A percentile compares a stretch with the other conserved stretches of the same genome.
These are phyloP conservation scores for Penicillium maclennaniae DNA, from an alignment of 495 filamentous ascomycete genomes.

Conservation along the genomic window DNA sequence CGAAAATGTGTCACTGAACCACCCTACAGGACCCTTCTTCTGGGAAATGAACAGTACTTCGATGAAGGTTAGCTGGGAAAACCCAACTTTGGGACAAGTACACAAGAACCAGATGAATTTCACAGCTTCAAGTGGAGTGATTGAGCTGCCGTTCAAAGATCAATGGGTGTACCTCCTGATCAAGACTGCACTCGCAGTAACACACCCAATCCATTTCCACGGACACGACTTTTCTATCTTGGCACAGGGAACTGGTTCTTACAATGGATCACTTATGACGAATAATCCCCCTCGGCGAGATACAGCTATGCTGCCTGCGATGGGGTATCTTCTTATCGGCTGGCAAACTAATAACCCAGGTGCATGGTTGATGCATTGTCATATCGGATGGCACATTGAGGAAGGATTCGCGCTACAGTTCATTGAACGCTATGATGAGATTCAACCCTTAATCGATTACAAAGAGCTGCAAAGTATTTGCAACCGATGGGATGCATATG, in stretches of 20 bases:
- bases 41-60: constrained; percentile 25
- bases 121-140: constrained; percentile 10
- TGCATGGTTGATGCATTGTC: constrained; percentile 45
- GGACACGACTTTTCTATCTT: constrained; percentile 22
- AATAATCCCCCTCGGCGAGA: constrained; percentile 22
- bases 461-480: not conserved
- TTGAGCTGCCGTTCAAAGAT: constrained; percentile 43
- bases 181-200: constrained; percentile 18
- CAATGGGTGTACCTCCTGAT: constrained; percentile 56
- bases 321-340: constrained; percentile 32
- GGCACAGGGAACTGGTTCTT: constrained; percentile 16
- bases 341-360: constrained; percentile 48
- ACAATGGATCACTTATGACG: not conserved
- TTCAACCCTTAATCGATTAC: constrained; percentile 1
- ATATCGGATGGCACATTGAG: constrained; percentile 40
- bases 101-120: constrained; percentile 16
- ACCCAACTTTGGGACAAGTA: constrained; percentile 20
- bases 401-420: constrained; percentile 39
- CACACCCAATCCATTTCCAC: constrained; percentile 23
- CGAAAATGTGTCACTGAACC: constrained; percentile 10
- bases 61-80: constrained; percentile 19
- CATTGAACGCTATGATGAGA: constrained; percentile 24
- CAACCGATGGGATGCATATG: constrained; percentile 1
- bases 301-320: constrained; percentile 4
- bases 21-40: constrained; percentile 13